These are phyloP conservation scores for Nigrospora osmanthi DNA, from an alignment of 2,329 filamentous ascomycete genomes.

Conservation along the genomic window DNA sequence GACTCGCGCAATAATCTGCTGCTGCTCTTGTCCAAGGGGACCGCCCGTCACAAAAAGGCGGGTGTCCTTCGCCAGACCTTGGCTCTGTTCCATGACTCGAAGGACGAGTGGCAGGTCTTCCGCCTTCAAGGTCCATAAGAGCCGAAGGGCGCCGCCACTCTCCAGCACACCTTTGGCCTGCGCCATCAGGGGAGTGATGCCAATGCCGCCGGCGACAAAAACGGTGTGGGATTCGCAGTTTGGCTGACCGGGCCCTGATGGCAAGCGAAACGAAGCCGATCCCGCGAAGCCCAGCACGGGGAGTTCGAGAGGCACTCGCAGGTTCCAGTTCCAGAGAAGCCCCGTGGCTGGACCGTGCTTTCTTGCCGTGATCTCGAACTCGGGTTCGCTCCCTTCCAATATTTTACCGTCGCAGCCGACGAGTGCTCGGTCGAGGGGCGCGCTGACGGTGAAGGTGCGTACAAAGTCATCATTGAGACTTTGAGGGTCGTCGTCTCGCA, in stretches of 20 bases:
- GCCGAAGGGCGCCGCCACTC: conserved; percentile 28
- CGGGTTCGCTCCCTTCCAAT: conserved; percentile 22
- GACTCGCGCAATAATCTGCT: conserved; percentile 24
- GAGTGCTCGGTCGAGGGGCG: conserved; percentile 29
- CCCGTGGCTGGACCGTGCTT: conserved; percentile 62
- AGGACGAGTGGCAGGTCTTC: conserved; percentile 56
- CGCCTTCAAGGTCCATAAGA: conserved; percentile 62
- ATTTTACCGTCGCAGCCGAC: conserved; percentile 4
- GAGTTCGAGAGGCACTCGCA: conserved; percentile 49
- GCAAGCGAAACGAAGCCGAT: conserved; percentile 33
- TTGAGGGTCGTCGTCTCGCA: conserved; percentile 72
- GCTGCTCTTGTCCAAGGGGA: conserved; percentile 14
- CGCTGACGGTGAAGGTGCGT: conserved; percentile 72
- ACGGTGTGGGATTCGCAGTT: conserved; percentile 20
- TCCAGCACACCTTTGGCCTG: conserved; percentile 48
- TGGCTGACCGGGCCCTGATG: conserved; percentile 13
- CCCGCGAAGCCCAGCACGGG: conserved; percentile 70
- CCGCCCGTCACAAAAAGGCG: conserved; percentile 58
- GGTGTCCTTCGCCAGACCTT: conserved; percentile 42
- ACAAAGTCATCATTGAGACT: conserved; percentile 80
- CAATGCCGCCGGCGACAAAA: conserved; percentile 74
- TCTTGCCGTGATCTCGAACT: conserved; percentile 67
- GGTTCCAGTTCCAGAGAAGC: conserved; percentile 53
- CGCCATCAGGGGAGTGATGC: conserved; percentile 74
- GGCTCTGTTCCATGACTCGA: conserved; percentile 47